phyloP scores from a whole-genome alignment of 139 green algal species.

The Marvania coccoides region DNA sequence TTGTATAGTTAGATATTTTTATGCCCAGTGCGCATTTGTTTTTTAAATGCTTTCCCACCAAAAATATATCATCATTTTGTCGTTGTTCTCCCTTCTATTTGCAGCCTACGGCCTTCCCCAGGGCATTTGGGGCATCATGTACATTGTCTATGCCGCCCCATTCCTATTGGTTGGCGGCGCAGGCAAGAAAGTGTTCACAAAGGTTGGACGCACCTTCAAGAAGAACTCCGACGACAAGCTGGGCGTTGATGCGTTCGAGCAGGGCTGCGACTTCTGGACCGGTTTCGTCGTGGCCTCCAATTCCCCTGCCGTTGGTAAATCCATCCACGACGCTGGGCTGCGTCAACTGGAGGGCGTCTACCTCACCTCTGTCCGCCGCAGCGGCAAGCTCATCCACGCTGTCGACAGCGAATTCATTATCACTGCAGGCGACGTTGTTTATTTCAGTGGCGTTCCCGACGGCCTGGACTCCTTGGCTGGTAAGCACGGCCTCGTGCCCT shows the following conservation, averaged over 20 bases:
- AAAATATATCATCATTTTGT: too few species aligned
- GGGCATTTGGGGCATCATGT: conserved; percentile 30
- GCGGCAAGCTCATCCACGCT: conserved; percentile 22
- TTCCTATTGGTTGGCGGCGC: conserved; percentile 23
- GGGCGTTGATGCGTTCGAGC: neutral
- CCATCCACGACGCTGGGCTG: conserved; percentile 26
- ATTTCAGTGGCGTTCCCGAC: conserved; percentile 27
- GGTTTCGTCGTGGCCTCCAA: conserved; percentile 34
- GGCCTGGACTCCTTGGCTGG: conserved; percentile 8
- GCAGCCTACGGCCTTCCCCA: conserved; percentile 25
- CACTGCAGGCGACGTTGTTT: conserved; percentile 23
- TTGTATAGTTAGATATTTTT: too few species aligned
- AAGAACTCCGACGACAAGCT: neutral
- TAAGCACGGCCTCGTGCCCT: conserved; percentile 20
- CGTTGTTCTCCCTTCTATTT: too few species aligned
- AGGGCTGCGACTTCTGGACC: conserved; percentile 21
- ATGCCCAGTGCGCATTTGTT: too few species aligned
- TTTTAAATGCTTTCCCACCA: too few species aligned
- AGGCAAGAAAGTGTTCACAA: conserved; percentile 10
- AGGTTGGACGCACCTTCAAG: neutral
- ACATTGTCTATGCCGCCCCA: conserved; percentile 24
- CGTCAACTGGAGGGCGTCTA: conserved; percentile 24
- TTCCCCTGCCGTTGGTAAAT: conserved; percentile 22
- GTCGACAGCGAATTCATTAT: conserved; percentile 31
- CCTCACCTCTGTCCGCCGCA: conserved; percentile 17